Conservation (phyloP, 2,329 filamentous ascomycete genomes). For the Hymenoscyphus infarciens region DNA sequence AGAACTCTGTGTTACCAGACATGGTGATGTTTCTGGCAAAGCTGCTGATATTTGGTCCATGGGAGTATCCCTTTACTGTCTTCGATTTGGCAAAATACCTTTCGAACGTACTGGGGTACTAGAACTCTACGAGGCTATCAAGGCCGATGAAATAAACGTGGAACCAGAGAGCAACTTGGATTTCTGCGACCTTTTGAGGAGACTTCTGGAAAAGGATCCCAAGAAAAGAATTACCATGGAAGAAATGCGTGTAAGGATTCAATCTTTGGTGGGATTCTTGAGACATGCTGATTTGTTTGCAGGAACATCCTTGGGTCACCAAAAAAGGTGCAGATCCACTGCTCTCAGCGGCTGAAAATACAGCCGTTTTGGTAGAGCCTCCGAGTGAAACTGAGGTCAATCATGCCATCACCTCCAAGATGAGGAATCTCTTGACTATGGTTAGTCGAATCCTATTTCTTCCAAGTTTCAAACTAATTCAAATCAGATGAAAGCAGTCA, state of each 20-base stretch:
- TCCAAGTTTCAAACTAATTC: conserved; percentile 13
- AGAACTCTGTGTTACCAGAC: conserved; percentile 82
- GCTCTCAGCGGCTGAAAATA: conserved; percentile 81
- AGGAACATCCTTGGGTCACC: conserved; percentile 95
- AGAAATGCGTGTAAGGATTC: conserved; percentile 68
- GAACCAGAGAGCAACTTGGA: conserved; percentile 60
- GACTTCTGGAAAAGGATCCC: conserved; percentile 81
- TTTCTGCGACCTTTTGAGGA: conserved; percentile 71
- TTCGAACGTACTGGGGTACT: conserved; percentile 77
- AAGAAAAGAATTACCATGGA: conserved; percentile 77
- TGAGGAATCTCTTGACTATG: conserved; percentile 81
- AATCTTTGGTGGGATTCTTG: not conserved
- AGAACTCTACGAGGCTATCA: conserved; percentile 87
- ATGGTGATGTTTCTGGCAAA: conserved; percentile 82
- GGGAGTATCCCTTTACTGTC: conserved; percentile 91
- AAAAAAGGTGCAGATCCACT: conserved; percentile 72
- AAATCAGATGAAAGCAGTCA: conserved; percentile 78
- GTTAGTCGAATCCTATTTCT: conserved; percentile 43
- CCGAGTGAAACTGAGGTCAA: conserved; percentile 90
- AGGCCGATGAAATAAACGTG: conserved; percentile 61
- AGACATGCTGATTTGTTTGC: conserved; percentile 16
- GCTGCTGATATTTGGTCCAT: conserved; percentile 98
- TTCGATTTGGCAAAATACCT: conserved; percentile 83
- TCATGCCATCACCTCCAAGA: conserved; percentile 84
- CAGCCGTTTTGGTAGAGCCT: conserved; percentile 70